Evolutionary conservation across 768 basidiomycete species (phyloP).

Genomic region (Sarcodon aspratus): DNA sequence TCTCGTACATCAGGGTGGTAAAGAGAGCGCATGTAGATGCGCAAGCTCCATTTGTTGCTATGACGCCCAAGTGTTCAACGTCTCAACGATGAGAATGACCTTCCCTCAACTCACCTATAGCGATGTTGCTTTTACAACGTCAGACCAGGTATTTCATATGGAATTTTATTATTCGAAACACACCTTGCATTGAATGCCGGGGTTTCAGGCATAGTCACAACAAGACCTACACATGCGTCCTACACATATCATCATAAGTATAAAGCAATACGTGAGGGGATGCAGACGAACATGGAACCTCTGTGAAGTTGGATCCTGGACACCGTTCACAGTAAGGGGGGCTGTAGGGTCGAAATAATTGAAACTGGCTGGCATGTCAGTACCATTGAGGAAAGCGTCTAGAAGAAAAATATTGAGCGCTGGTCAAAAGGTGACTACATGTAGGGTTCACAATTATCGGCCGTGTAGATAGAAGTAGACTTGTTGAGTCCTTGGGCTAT

Average conservation of each 20-base stretch:
- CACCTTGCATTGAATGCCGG: slow-evolving; percentile 37
- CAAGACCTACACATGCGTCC: slow-evolving; percentile 18
- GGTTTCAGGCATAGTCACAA: slow-evolving; percentile 24
- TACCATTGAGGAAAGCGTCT: slow-evolving; percentile 21
- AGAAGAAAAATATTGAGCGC: background rate
- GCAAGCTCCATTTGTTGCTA: slow-evolving; percentile 47
- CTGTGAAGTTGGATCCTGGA: slow-evolving; percentile 17
- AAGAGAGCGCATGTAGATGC: slow-evolving; percentile 58
- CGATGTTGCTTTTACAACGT: slow-evolving; percentile 7
- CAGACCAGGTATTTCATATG: background rate
- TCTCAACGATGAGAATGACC: too few relatives aligned
- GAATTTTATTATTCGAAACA: background rate
- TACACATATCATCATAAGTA: too few relatives aligned
- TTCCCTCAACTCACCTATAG: too few relatives aligned
- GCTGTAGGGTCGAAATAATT: slow-evolving; percentile 20
- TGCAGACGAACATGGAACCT: slow-evolving; percentile 11
- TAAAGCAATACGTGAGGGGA: too few relatives aligned
- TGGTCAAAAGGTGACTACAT: slow-evolving; percentile 4
- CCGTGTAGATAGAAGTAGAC: slow-evolving; percentile 29
- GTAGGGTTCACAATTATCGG: slow-evolving; percentile 35
- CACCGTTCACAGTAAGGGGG: slow-evolving; percentile 17
- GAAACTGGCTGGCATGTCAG: slow-evolving; percentile 9
- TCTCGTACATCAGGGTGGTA: slow-evolving; percentile 48
- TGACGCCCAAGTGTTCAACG: slow-evolving; percentile 13
- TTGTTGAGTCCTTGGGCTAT: slow-evolving; percentile 31